A percentile compares a stretch with the other conserved stretches of the same genome.
Evolutionary conservation across 768 basidiomycete species (phyloP).

Genomic region (Exidia glandulosa): DNA sequence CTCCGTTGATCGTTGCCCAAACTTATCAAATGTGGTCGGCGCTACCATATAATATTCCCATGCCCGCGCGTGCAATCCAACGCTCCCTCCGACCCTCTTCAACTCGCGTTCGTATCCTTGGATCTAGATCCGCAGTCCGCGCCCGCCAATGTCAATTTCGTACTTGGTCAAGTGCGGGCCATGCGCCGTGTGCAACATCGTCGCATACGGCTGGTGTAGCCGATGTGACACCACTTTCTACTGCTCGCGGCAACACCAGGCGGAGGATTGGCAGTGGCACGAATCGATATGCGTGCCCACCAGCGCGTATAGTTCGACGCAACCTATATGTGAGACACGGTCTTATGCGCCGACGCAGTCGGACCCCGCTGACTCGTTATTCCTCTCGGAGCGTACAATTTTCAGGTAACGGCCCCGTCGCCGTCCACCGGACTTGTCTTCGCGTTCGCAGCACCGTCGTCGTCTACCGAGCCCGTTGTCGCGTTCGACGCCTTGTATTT

Average conservation of each 20-base stretch:
- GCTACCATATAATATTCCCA: no score
- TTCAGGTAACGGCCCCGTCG: conserved; percentile 48
- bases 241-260: conserved; percentile 57
- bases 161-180: conserved; percentile 22
- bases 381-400: conserved; percentile 70
- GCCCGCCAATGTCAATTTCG: background rate
- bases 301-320: conserved; percentile 10
- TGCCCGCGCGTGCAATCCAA: no score
- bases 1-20: no score
- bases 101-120: background rate
- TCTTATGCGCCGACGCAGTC: conserved; percentile 20
- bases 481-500: background rate
- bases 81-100: background rate
- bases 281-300: conserved; percentile 55
- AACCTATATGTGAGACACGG: background rate
- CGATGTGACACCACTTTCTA: conserved; percentile 79
- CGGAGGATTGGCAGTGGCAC: conserved; percentile 73
- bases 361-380: conserved; percentile 56
- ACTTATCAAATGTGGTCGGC: no score
- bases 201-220: conserved; percentile 81
- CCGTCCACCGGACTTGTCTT: no score
- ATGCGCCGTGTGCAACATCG: conserved; percentile 60
- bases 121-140: background rate
- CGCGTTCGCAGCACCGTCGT: no score
- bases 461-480: conserved; percentile 6